Evolutionary conservation across 345 rosid species (phyloP), one percentile per base, ranked within the genome.

Genomic region (Firmiana major): DNA sequence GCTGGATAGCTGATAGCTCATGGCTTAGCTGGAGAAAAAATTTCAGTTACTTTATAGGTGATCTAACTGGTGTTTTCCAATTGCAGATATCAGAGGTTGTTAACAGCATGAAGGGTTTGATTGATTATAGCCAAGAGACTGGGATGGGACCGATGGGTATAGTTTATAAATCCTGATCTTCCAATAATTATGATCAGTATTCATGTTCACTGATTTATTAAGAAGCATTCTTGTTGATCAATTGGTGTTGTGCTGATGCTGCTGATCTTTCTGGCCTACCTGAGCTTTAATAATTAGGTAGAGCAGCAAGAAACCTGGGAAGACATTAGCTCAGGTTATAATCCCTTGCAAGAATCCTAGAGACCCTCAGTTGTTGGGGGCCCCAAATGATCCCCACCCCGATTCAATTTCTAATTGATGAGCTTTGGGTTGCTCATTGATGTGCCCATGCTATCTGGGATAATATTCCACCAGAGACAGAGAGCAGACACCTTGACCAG

Each of bases 81-180:
- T 71, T 59, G 85, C 90, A 91, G 97, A 91, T 91, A 85, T 88
- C 97, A 26, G 97, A 91, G 86, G 93, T 91, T 58, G 93, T 91
- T 71, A 90, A 91, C 70, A 88, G 93, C 78, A 90, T 91, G 97
- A 91, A 90, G 66, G 93, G 90, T 79, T 83, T 91, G 85, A 88
- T 91, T 82, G 93, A 91, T 84, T 91, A 84, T 82, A 90, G 97
- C 78, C 82, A 84, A 74, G 88, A 87, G 83, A 90, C 89, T 19
- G 83, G 84, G 70, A 84, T 80, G 9, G 93, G 97, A 60, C 97
- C 97, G 4, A 91, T 91, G 92, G 97, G 97, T 91, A 87, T 78
- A 84, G 75, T 77, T 80, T 28, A 17, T 40, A 6, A 4, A 48
- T 31, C 34, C 36, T 75, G 26, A 48, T 3, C 17, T 63, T 60